A percentile compares a stretch with the other conserved stretches of the same genome.
Evolutionary conservation across 805 yeast genomes (phyloP).

Genomic region (Metschnikowia colocasiae): DNA sequence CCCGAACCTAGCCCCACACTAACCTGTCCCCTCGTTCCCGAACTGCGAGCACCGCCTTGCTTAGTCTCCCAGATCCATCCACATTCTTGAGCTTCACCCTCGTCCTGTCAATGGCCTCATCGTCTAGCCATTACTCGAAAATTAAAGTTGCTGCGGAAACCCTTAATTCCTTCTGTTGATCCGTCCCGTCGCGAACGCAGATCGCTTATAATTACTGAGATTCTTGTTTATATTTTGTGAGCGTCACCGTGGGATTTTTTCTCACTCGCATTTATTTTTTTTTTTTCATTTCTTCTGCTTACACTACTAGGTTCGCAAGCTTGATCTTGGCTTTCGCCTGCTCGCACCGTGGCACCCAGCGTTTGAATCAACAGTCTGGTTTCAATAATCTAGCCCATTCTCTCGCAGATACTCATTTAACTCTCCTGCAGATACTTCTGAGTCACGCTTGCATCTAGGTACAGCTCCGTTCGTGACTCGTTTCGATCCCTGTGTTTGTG

Average conservation of each 20-base stretch:
- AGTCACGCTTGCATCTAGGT: background rate
- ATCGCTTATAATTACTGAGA: slow-evolving; percentile 2
- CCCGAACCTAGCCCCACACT: background rate
- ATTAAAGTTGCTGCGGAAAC: slow-evolving; percentile 1
- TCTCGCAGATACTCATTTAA: background rate
- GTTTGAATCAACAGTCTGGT: background rate
- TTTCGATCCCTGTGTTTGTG: slow-evolving; percentile 3
- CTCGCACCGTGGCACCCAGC: slow-evolving; percentile 2
- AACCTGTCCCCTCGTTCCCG: background rate
- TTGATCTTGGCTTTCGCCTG: slow-evolving; percentile 4
- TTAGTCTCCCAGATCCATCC: background rate
- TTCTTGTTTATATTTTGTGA: slow-evolving; percentile 3
- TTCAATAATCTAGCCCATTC: background rate
- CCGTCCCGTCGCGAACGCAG: slow-evolving; percentile 7
- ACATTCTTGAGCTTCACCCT: background rate
- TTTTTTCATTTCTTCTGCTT: slow-evolving; percentile 1
- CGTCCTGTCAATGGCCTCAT: slow-evolving; percentile 1
- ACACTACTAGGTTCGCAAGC: background rate
- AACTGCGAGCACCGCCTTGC: background rate
- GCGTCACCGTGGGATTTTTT: slow-evolving; percentile 3
- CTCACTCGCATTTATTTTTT: background rate
- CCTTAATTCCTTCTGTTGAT: background rate
- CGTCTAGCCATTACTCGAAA: slow-evolving; percentile 1
- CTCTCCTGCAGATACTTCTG: background rate
- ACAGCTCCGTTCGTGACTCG: background rate